Conservation (phyloP, 352 stramenopile species). For the Thraustochytrium striatum region DNA sequence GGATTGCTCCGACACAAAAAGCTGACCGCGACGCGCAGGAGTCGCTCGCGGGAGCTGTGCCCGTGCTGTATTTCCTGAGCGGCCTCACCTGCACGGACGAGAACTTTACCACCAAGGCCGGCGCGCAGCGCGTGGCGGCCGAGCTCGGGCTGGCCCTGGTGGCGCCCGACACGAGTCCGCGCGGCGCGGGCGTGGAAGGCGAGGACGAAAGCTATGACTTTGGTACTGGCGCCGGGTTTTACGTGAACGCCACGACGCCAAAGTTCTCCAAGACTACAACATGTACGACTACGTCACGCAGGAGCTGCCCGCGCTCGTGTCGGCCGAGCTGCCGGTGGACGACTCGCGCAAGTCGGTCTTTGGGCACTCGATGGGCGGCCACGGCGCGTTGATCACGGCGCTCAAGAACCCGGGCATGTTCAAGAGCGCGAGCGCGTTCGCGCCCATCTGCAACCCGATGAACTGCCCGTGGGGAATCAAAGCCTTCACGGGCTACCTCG, state of each 20-base stretch:
- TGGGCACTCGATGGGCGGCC: constrained; percentile 95
- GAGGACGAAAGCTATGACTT: constrained; percentile 92
- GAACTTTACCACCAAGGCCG: constrained; percentile 90
- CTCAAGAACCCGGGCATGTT: constrained; percentile 76
- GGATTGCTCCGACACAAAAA: no score
- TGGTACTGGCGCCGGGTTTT: constrained; percentile 92
- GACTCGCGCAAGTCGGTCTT: constrained; percentile 72
- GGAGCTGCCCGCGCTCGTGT: constrained; percentile 85
- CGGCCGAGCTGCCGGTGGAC: constrained; percentile 72
- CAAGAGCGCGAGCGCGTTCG: constrained; percentile 88
- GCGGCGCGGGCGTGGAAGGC: constrained; percentile 77
- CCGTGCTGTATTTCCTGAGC: constrained; percentile 86
- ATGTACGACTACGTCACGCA: constrained; percentile 96
- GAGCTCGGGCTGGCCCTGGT: constrained; percentile 87
- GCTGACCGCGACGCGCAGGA: no score
- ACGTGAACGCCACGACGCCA: constrained; percentile 89
- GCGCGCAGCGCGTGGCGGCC: constrained; percentile 78
- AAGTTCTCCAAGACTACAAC: constrained; percentile 87
- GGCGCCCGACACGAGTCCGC: constrained; percentile 89
- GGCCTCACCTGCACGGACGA: constrained; percentile 94
- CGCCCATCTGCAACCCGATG: constrained; percentile 90
- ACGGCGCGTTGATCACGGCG: constrained; percentile 90
- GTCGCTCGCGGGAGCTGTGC: no score
- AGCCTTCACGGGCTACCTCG: constrained; percentile 93
- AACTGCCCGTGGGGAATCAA: constrained; percentile 96